Percentiles rank a stretch among this genome's conserved stretches.
Conservation (phyloP, 2,329 filamentous ascomycete species). For the Immersiporthe knoxdaviesiana region DNA sequence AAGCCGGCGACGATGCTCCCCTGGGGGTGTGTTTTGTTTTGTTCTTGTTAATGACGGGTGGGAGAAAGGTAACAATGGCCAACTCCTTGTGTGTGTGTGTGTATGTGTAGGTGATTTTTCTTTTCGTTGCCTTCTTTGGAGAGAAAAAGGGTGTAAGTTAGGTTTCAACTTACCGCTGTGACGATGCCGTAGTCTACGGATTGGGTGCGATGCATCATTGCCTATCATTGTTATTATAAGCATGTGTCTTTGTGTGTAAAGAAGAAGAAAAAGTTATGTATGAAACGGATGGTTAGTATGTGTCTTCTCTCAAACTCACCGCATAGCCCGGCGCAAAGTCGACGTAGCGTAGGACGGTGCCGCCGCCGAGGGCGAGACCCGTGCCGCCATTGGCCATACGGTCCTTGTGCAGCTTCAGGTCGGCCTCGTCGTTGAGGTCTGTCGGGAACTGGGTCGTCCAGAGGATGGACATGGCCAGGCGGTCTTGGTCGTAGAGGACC, state of each 20-base stretch:
- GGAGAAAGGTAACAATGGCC: neutral
- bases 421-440: conserved; percentile 40
- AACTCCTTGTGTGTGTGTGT: neutral
- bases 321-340: conserved; percentile 48
- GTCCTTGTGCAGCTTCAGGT: conserved; percentile 49
- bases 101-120: neutral
- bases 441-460: conserved; percentile 29
- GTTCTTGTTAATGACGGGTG: neutral
- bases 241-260: neutral
- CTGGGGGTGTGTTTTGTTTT: no score
- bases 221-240: conserved; percentile 19
- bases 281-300: no score
- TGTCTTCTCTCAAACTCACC: neutral
- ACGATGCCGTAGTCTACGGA: conserved; percentile 55
- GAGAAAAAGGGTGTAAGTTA: neutral
- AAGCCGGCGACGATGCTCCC: conserved; percentile 48
- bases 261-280: neutral
- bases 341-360: conserved; percentile 50
- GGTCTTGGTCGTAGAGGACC: conserved; percentile 28
- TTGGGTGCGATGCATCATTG: conserved; percentile 52
- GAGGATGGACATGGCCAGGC: conserved; percentile 27
- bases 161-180: conserved; percentile 36
- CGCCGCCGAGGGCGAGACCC: conserved; percentile 51
- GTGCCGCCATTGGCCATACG: conserved; percentile 46
- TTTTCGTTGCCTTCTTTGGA: neutral